Conservation (phyloP, 805 yeast species). For the Dipodascus albidus region DNA sequence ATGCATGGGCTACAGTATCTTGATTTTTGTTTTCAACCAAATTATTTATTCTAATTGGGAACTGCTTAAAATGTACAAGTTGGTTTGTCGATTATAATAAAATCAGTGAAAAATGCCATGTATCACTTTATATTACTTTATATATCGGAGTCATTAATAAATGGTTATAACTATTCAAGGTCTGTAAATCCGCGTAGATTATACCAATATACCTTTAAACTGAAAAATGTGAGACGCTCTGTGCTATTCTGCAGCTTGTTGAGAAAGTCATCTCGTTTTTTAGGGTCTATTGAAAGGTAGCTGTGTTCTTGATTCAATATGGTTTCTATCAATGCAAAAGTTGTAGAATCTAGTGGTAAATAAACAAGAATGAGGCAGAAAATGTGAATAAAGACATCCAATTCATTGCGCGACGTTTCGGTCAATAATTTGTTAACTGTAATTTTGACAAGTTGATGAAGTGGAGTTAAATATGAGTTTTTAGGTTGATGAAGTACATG, state of each 20-base stretch:
- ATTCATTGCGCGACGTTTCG: not conserved
- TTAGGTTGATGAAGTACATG: not conserved
- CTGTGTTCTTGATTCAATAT: not conserved
- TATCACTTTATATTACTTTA: too few species aligned
- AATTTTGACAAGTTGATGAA: not conserved
- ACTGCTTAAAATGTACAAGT: too few species aligned
- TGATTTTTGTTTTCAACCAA: too few species aligned
- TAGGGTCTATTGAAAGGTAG: slow-evolving; percentile 6
- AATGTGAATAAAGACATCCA: not conserved
- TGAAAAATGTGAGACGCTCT: not conserved
- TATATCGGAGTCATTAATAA: not conserved
- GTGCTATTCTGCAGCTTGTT: slow-evolving; percentile 12
- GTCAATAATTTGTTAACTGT: not conserved
- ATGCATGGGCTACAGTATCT: too few species aligned
- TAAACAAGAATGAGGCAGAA: not conserved
- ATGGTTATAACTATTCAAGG: not conserved
- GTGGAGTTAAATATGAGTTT: not conserved
- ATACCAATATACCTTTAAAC: not conserved
- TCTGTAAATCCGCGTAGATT: not conserved
- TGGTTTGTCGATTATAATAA: too few species aligned
- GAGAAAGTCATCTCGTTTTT: slow-evolving; percentile 16
- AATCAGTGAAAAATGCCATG: too few species aligned
- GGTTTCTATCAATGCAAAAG: not conserved
- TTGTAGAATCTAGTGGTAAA: not conserved
- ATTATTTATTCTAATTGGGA: too few species aligned